Base-by-base conservation (phyloP, 192 early-diverging fungal genomes). In the Lunasporangiospora selenospora region DNA sequence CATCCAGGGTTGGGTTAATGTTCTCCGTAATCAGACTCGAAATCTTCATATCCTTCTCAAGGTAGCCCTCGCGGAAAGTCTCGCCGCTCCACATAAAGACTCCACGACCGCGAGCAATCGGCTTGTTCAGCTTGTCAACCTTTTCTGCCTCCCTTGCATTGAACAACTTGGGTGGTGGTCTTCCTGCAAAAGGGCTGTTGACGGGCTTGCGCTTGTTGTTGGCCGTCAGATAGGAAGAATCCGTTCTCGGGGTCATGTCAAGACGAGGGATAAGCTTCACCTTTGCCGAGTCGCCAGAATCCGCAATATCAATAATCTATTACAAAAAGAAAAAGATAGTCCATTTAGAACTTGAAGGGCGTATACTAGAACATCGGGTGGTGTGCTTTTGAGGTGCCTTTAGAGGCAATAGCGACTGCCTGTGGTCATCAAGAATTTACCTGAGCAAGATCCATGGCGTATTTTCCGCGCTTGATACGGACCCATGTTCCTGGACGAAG, bases 371-470 rank as follows among this genome's bases (percentile, higher is more conserved):
- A 13, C 3, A 13, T 45, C 11, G 16, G 1, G 30, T 11, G 13
- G 33, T 39, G 8, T 29, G 33, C n/a, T 27, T 18, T 19, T 32
- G 38, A 42, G 41, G 19, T 16, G 2, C 16, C 41, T 3, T 19
- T 18, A 18, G 19, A 3, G 16, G 16, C 19, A 3, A 16, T 3
- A 42, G 16, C 11, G 11, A 40, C n/a, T 40, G 39, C 39, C 16
- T 16, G 3, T 4, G 2, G 6, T 3, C 38, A 58, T 16, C 30
- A 36, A 18, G 56, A 73, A 31, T 75, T 50, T 45, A 95, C 93
- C 77, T 95, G 93, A 24, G 88, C 96, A 62, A 99, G 76, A 79
- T 99, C 98, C 38, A 93, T 94, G 6, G 87, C 87, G 63, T 97
- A 98, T 62, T 91, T 98, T 39, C 96, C 98, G 58, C 90, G 88